Evolutionary conservation across 2,329 filamentous ascomycete species (phyloP).

Genomic region (Neonectria neomacrospora): DNA sequence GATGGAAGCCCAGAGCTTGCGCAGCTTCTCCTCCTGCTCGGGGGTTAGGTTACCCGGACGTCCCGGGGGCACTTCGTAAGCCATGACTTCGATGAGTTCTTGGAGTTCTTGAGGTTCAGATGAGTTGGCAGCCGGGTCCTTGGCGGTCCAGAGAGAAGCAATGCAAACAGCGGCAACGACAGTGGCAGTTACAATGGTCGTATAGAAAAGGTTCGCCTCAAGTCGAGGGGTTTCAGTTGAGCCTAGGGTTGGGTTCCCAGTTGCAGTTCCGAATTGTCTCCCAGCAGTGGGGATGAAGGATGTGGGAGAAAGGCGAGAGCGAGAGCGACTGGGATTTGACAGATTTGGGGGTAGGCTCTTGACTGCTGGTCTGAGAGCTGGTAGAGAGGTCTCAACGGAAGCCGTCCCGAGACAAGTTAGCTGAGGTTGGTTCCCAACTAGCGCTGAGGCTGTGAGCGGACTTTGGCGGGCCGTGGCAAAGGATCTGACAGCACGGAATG

Average conservation of each 20-base stretch:
- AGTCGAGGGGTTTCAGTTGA: slow-evolving; percentile 23
- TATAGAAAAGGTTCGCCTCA: slow-evolving; percentile 34
- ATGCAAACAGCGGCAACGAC: slow-evolving; percentile 29
- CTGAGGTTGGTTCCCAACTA: slow-evolving; percentile 5
- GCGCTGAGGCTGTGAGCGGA: slow-evolving; percentile 25
- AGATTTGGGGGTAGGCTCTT: not conserved
- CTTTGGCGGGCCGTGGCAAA: slow-evolving; percentile 29
- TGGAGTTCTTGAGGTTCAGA: slow-evolving; percentile 20
- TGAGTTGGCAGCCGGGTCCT: slow-evolving; percentile 4
- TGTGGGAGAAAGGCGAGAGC: not conserved
- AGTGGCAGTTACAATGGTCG: slow-evolving; percentile 27
- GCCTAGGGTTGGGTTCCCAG: slow-evolving; percentile 3
- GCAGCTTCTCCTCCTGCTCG: slow-evolving; percentile 89
- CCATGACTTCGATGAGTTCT: slow-evolving; percentile 50
- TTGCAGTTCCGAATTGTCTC: slow-evolving; percentile 24
- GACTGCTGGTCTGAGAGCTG: not conserved
- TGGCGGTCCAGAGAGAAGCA: slow-evolving; percentile 32
- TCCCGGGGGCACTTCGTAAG: slow-evolving; percentile 67
- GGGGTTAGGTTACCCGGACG: slow-evolving; percentile 87
- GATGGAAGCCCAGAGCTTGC: slow-evolving; percentile 83
- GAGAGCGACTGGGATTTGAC: slow-evolving; percentile 8
- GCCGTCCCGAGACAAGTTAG: slow-evolving; percentile 9
- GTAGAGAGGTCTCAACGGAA: slow-evolving; percentile 17
- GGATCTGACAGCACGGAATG: slow-evolving; percentile 29
- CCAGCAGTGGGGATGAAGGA: not conserved